Evolutionary conservation across 139 green algal species (phyloP).

Genomic region (Chlamydomonas sp.): DNA sequence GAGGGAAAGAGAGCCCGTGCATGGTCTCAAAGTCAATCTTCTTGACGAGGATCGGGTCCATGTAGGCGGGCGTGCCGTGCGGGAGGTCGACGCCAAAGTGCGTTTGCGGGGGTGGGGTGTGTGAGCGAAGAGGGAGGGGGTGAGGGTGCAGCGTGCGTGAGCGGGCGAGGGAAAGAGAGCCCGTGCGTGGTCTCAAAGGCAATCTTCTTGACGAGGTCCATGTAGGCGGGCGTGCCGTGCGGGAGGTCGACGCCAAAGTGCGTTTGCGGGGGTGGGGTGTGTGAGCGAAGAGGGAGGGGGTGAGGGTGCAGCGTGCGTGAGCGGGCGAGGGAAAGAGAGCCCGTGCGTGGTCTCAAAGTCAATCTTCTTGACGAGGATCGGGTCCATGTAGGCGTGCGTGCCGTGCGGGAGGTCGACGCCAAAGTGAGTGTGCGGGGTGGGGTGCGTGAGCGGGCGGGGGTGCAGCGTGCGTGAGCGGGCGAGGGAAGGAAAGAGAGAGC

Average conservation of each 20-base stretch:
- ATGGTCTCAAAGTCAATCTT: slow-evolving; percentile 61
- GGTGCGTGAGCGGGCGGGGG: slow-evolving; percentile 1
- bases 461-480: neutral
- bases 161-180: too few relatives aligned
- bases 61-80: slow-evolving; percentile 48
- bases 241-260: slow-evolving; percentile 52
- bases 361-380: slow-evolving; percentile 56
- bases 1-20: too few relatives aligned
- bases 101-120: slow-evolving; percentile 20
- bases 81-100: slow-evolving; percentile 52
- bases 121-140: too few relatives aligned
- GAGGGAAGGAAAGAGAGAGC: too few relatives aligned
- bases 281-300: too few relatives aligned
- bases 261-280: slow-evolving; percentile 20
- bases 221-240: slow-evolving; percentile 48
- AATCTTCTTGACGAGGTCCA: slow-evolving; percentile 63
- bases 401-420: slow-evolving; percentile 49
- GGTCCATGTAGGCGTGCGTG: slow-evolving; percentile 56
- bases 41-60: slow-evolving; percentile 58
- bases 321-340: too few relatives aligned
- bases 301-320: too few relatives aligned
- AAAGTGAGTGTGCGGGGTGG: slow-evolving; percentile 38
- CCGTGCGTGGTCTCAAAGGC: slow-evolving; percentile 54
- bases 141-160: too few relatives aligned
- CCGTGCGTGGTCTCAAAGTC: slow-evolving; percentile 55